Evolutionary conservation across 2,329 filamentous ascomycete species (phyloP).

Genomic region (Ceratocystis albifundus): DNA sequence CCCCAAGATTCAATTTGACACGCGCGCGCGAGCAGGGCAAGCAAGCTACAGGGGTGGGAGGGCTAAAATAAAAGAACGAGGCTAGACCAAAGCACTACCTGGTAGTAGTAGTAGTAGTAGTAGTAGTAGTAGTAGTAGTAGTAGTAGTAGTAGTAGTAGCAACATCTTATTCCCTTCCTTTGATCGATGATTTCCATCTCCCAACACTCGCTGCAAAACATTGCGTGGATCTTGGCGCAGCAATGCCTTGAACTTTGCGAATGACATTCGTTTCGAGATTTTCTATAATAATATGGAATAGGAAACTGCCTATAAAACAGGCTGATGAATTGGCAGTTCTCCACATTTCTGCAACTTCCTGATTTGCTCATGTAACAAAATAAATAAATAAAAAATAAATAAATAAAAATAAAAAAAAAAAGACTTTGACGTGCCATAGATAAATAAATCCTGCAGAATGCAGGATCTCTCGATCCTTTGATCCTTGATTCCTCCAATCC

Average conservation of each 20-base stretch:
- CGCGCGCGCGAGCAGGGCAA: not conserved
- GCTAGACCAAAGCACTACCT: too few species aligned
- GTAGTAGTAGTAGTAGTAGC: too few species aligned
- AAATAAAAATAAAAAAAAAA: too few species aligned
- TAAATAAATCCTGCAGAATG: not conserved
- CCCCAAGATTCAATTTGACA: not conserved
- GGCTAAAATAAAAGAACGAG: not conserved
- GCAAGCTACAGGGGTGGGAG: not conserved
- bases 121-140: too few species aligned
- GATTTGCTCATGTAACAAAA: not conserved
- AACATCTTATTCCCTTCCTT: not conserved
- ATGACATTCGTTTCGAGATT: too few species aligned
- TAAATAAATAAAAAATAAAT: too few species aligned
- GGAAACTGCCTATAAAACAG: not conserved
- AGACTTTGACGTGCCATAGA: constrained; percentile 2
- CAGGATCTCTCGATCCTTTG: not conserved
- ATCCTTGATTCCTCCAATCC: not conserved
- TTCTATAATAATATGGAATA: not conserved
- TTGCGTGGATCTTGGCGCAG: not conserved
- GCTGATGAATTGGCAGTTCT: not conserved
- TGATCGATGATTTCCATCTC: not conserved
- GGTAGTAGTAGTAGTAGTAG: too few species aligned
- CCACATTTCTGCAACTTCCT: constrained; percentile 7
- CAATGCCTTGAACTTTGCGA: too few species aligned
- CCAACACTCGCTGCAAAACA: constrained; percentile 9